These are phyloP conservation scores for Mollisia scopiformis DNA, from an alignment of 2,329 filamentous ascomycete species.

Conservation along the genomic window DNA sequence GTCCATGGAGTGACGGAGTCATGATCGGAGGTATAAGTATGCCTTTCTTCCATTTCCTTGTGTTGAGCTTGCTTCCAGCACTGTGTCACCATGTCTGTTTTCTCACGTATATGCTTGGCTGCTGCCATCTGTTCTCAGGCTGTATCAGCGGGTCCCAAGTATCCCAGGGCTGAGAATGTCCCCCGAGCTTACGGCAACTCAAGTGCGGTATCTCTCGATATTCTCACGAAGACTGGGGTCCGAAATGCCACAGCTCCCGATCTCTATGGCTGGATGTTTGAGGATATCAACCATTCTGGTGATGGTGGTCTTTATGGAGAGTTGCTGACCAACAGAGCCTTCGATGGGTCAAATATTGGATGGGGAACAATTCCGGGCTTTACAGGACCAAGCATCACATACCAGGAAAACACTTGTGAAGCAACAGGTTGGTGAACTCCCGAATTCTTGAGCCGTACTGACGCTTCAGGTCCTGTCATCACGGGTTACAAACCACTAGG, in stretches of 20 bases:
- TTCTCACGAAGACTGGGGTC: conserved; percentile 17
- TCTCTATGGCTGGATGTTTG: conserved; percentile 31
- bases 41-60: neutral
- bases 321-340: conserved; percentile 68
- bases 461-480: conserved; percentile 47
- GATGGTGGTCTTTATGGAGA: conserved; percentile 76
- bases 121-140: neutral
- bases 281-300: conserved; percentile 39
- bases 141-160: neutral
- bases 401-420: conserved; percentile 22
- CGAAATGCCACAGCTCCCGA: conserved; percentile 26
- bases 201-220: conserved; percentile 13
- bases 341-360: conserved; percentile 49
- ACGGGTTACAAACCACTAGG: conserved; percentile 57
- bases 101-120: neutral
- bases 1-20: no score
- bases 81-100: neutral
- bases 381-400: conserved; percentile 12
- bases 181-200: conserved; percentile 5
- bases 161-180: neutral
- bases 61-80: neutral
- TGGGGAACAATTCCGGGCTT: conserved; percentile 13
- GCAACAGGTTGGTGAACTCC: conserved; percentile 25
- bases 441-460: conserved; percentile 21
- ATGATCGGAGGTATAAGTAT: conserved; percentile 1